Conservation (phyloP, 352 stramenopile species). For the Pelagophyceae sp. region DNA sequence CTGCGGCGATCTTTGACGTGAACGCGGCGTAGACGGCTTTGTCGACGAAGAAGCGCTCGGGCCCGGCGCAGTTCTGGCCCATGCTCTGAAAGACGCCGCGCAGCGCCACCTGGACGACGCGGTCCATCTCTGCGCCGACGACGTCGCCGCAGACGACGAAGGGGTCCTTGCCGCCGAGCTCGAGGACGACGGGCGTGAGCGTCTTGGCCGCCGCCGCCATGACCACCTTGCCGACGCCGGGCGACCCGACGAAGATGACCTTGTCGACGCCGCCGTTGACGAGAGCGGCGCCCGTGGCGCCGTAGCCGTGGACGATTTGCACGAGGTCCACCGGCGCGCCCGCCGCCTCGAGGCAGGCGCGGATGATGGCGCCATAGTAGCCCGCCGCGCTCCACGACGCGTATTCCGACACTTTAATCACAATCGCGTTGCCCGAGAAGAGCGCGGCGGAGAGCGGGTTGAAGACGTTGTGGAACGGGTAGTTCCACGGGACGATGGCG, state of each 20-base stretch:
- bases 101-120: constrained; percentile 49
- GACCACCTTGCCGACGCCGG: constrained; percentile 69
- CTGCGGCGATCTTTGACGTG: neutral
- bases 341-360: constrained; percentile 49
- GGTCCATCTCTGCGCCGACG: constrained; percentile 46
- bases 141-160: constrained; percentile 63
- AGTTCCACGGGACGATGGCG: constrained; percentile 78
- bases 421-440: constrained; percentile 72
- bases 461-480: constrained; percentile 76
- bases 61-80: constrained; percentile 84
- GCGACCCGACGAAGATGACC: constrained; percentile 64
- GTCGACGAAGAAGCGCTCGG: constrained; percentile 81
- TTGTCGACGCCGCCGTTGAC: constrained; percentile 41
- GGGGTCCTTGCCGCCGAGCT: constrained; percentile 83
- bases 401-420: constrained; percentile 73
- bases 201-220: constrained; percentile 73
- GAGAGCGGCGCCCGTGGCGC: constrained; percentile 62
- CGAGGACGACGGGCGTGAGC: constrained; percentile 80
- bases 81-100: constrained; percentile 10
- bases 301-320: constrained; percentile 57
- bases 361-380: constrained; percentile 58
- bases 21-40: constrained; percentile 25
- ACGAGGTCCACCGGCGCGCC: constrained; percentile 59
- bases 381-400: constrained; percentile 58
- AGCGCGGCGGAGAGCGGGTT: constrained; percentile 75